A percentile compares a stretch with the other conserved stretches of the same genome.
Conservation (phyloP, 73 alveolate genomes). For the Diophrys appendiculata region DNA sequence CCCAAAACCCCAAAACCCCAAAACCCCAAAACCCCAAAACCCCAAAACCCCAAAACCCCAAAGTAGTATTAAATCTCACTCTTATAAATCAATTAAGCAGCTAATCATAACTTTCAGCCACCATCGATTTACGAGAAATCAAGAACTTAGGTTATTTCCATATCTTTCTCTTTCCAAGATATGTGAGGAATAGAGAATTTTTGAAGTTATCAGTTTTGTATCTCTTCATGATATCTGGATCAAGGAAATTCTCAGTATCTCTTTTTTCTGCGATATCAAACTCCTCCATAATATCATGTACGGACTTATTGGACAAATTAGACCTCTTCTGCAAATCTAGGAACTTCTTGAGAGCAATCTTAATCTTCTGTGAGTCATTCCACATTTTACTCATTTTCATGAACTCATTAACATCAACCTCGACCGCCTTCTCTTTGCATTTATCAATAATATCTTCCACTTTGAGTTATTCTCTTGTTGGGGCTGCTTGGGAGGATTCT, state of each 20-base stretch:
- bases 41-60: too few relatives aligned
- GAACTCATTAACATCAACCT: neutral
- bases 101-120: constrained; percentile 12
- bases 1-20: too few relatives aligned
- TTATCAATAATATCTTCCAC: neutral
- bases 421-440: constrained; percentile 12
- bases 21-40: too few relatives aligned
- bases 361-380: neutral
- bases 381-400: neutral
- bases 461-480: neutral
- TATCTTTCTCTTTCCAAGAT: neutral
- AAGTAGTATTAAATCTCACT: too few relatives aligned
- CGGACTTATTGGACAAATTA: neutral
- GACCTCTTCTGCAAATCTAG: constrained; percentile 5
- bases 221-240: neutral
- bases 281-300: neutral
- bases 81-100: neutral
- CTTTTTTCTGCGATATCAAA: neutral
- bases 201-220: constrained; percentile 2
- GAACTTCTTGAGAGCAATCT: constrained; percentile 1
- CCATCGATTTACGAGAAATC: neutral
- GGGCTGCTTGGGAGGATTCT: neutral
- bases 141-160: constrained; percentile 1
- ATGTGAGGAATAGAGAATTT: neutral
- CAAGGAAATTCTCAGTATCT: constrained; percentile 6